Evolutionary conservation across 1,139 yeast genomes (phyloP), one percentile per base, ranked within the genome.

Genomic region (Sugiyamaella japonica): DNA sequence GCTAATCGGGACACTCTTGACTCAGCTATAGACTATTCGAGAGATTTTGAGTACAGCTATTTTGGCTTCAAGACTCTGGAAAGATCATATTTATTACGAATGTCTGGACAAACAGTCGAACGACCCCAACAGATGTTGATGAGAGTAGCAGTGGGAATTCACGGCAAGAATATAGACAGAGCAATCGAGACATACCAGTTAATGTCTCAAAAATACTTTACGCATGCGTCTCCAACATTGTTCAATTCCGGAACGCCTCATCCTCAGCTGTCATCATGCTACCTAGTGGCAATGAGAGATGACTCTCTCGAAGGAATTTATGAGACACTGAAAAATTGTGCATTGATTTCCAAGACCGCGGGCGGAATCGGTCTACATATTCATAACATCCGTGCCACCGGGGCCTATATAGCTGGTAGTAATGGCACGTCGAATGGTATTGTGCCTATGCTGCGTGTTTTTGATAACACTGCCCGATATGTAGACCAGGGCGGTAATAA

Each of bases 401-500:
- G 91, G 36, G 79, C 91, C 13, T 80, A 81, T 64, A 86, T 86
- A 63, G 85, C 89, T 54, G 86, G 89, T 63, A 83, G 90, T 7
- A 84, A 84, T 62, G 95, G 93, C 61, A 79, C 84, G 17, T 85
- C 91, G 8, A 85, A 82, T 59, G 95, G 95, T 50, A 75, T 87
- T 53, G 85, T 86, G 56, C 95, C 95, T 16, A 86, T 87, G 95
- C 78, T 86, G 50, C 78, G 91, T 63, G 93, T 87, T 16, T 87
- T 82, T 74, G 86, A 87, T 74, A 85, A 85, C 68, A 85, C 93
- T 53, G 93, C 93, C n/a, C 76, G 95, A 66, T 87, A 85, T 65
- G 95, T 86, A 34, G 95, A 86, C 63, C 95, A 87, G 73, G 95
- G 95, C 66, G 95, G 95, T 59, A 86, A 86, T 73, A 85, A 85